These are phyloP conservation scores for Fagopyrum homotropicum DNA, from an alignment of 148 eudicot genomes.

Conservation along the genomic window DNA sequence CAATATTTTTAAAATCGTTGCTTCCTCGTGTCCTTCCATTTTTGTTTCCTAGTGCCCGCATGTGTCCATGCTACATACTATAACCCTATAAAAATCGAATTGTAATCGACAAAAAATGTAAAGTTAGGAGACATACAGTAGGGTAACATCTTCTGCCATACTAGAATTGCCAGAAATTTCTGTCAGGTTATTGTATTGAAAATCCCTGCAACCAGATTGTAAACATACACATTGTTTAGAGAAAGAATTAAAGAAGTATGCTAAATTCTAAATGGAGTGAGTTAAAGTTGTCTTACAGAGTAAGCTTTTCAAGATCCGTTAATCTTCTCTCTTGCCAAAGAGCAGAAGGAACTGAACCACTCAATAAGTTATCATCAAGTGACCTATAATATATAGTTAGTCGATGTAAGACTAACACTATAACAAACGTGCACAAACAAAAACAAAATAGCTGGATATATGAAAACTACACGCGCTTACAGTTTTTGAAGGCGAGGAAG, in stretches of 20 bases:
- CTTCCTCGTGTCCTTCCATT: too few relatives aligned
- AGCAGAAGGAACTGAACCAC: constrained; percentile 53
- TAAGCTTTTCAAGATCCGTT: constrained; percentile 35
- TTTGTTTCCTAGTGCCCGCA: too few relatives aligned
- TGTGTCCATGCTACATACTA: not conserved
- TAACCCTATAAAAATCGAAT: not conserved
- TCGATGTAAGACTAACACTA: not conserved
- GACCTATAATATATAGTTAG: constrained; percentile 28
- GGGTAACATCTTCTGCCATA: constrained; percentile 52
- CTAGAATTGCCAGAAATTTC: constrained; percentile 41
- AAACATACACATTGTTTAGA: not conserved
- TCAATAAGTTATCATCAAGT: constrained; percentile 48
- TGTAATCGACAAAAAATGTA: constrained; percentile 9
- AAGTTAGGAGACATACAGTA: constrained; percentile 36
- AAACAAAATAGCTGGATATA: not conserved
- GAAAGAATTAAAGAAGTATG: not conserved
- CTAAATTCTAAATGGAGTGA: not conserved
- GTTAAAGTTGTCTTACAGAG: constrained; percentile 40
- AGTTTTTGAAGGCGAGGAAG: constrained; percentile 68
- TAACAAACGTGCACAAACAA: not conserved
- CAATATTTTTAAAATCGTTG: too few relatives aligned
- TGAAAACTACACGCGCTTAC: constrained; percentile 31
- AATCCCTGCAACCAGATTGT: constrained; percentile 50
- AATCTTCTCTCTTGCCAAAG: constrained; percentile 54
- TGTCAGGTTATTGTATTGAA: constrained; percentile 51